Evolutionary conservation across 768 basidiomycete genomes (phyloP).

Genomic region (Daedaleopsis nitida): DNA sequence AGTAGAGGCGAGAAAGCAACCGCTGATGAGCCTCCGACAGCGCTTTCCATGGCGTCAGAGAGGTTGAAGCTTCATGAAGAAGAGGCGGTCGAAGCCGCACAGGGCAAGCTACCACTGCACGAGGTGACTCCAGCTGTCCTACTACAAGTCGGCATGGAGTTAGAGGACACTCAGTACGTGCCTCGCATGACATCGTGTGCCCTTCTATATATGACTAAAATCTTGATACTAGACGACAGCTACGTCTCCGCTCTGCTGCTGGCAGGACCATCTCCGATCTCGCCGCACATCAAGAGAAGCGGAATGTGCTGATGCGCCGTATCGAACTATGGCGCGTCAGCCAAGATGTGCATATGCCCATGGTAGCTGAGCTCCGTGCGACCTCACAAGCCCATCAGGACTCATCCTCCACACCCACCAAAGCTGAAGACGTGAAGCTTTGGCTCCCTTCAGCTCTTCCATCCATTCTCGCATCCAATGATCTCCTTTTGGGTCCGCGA

Average conservation of each 20-base stretch:
- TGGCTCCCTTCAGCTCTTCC: slow-evolving; percentile 15
- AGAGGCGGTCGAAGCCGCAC: slow-evolving; percentile 1
- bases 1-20: too few relatives aligned
- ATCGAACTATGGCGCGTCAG: slow-evolving; percentile 13
- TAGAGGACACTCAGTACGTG: slow-evolving; percentile 31
- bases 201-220: neutral
- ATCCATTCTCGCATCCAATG: neutral
- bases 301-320: neutral
- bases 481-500: neutral
- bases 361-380: neutral
- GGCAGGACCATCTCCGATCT: neutral
- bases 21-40: neutral
- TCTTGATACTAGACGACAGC: neutral
- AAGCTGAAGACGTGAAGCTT: neutral
- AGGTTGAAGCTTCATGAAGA: slow-evolving; percentile 6
- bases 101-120: slow-evolving; percentile 10
- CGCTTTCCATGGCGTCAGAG: neutral
- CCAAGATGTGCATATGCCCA: slow-evolving; percentile 22
- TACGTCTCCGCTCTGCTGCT: neutral
- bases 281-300: slow-evolving; percentile 7
- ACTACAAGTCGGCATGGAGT: slow-evolving; percentile 22
- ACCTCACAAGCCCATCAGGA: neutral
- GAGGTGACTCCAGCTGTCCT: slow-evolving; percentile 20
- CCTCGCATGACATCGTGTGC: neutral
- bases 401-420: neutral